Evolutionary conservation across 23 red algal species (phyloP).

Genomic region (Gracilaria vermiculophylla): DNA sequence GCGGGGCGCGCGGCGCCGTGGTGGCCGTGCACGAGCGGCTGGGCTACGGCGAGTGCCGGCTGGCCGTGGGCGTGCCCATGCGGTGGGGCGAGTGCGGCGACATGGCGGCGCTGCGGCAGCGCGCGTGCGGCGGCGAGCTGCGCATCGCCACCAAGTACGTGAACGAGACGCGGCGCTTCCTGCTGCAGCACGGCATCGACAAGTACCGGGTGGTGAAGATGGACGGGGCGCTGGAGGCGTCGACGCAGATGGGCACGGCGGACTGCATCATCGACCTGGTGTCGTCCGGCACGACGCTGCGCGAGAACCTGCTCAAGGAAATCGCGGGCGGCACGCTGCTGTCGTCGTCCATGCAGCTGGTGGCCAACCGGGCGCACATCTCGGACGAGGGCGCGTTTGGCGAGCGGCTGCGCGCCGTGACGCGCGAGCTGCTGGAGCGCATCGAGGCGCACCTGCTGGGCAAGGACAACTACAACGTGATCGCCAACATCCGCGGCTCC

Average conservation of each 20-base stretch:
- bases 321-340: slow-evolving; percentile 85
- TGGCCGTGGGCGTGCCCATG: slow-evolving; percentile 94
- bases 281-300: slow-evolving; percentile 88
- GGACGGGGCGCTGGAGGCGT: slow-evolving; percentile 98
- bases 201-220: slow-evolving; percentile 84
- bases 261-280: slow-evolving; percentile 98
- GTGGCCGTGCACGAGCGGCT: slow-evolving; percentile 83
- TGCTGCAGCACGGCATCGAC: slow-evolving; percentile 45
- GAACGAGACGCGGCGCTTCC: slow-evolving; percentile 66
- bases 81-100: slow-evolving; percentile 63
- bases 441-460: slow-evolving; percentile 89
- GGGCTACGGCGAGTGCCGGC: slow-evolving; percentile 83
- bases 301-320: slow-evolving; percentile 98
- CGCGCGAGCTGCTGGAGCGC: slow-evolving; percentile 88
- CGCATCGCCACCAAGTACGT: slow-evolving; percentile 93
- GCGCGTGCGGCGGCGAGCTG: slow-evolving; percentile 38
- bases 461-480: slow-evolving; percentile 89
- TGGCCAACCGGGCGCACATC: slow-evolving; percentile 81
- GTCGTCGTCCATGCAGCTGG: slow-evolving; percentile 76
- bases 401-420: slow-evolving; percentile 50
- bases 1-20: slow-evolving; percentile 41
- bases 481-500: slow-evolving; percentile 95
- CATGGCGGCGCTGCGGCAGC: slow-evolving; percentile 59
- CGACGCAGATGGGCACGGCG: slow-evolving; percentile 94
- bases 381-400: slow-evolving; percentile 29